Base-by-base conservation (phyloP, 164 flowering plant genomes). In the Stephania yunnanensis region DNA sequence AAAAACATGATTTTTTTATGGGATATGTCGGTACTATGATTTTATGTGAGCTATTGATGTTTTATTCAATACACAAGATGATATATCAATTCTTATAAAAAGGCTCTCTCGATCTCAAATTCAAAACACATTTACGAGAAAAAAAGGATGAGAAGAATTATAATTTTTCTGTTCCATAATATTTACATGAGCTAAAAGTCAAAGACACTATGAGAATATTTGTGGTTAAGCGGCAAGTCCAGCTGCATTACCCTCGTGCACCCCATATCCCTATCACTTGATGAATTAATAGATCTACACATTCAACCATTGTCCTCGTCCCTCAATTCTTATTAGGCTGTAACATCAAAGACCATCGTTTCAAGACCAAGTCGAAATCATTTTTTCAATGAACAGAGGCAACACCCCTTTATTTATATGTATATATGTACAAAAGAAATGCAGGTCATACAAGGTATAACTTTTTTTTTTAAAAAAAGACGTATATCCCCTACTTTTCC, bases 161-260 rank as follows among this genome's bases (percentile, higher is more conserved):
- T 30, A 10, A 31, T n/a, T 64, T 15, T 72, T 53, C 30, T 55
- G 22, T 42, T 52, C 73, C 71, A 69, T 31, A 25, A 31, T 86
- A 84, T 82, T 71, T 82, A 80, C 83, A 86, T 20, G 84, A 67
- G 74, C 55, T 6, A 7, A 3, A 9, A 50, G 55, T 10, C 55
- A 50, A 10, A 8, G 3, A 11, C 11, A 11, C 15, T 15, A 36
- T n/a, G 1, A 9, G 19, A 44, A 19, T 31, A 69, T 19, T 48
- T 36, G 19, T 30, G 45, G 12, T 25, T 11, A 15, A 69, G 36
- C 46, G 12, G 71, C n/a, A 30, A 4, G 12, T 36, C 46, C 19
- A 74, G 48, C 76, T 15, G 55, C 55, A 50, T 8, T 10, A 50
- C 13, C 11, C 55, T 15, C 15, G 55, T 9, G 15, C 55, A 50